A percentile compares a stretch with the other conserved stretches of the same genome.
These are phyloP conservation scores for Gynostemma pentaphyllum DNA, from an alignment of 306 rosid species.

Conservation along the genomic window DNA sequence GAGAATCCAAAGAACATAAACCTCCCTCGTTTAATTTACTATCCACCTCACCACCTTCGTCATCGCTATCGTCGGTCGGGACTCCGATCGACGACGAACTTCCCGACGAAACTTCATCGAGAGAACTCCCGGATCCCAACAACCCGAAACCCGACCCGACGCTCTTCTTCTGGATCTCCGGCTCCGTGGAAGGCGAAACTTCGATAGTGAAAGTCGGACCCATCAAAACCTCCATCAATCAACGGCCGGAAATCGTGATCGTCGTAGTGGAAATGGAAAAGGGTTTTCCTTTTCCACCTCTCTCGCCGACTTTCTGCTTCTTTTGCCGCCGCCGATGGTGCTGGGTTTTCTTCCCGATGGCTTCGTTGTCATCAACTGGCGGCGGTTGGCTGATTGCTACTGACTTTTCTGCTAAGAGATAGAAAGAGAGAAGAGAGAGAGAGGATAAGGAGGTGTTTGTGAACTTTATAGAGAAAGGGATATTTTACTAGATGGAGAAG, in stretches of 20 bases:
- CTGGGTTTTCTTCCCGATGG: not conserved
- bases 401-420: conserved; percentile 1
- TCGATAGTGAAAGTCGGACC: conserved; percentile 9
- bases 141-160: not conserved
- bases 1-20: not conserved
- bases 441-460: not conserved
- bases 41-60: not conserved
- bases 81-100: conserved; percentile 17
- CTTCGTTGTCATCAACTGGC: conserved; percentile 9
- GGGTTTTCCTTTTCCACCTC: not conserved
- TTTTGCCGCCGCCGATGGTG: not conserved
- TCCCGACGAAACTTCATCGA: conserved; percentile 5
- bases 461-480: conserved; percentile 11
- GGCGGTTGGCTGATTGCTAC: conserved; percentile 6
- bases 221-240: conserved; percentile 11
- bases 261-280: not conserved
- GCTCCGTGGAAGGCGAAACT: not conserved
- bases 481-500: not conserved
- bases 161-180: not conserved
- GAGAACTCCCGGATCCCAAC: not conserved
- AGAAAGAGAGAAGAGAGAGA: not conserved
- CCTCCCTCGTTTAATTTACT: conserved; percentile 7
- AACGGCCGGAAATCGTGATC: not conserved
- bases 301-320: not conserved
- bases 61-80: conserved; percentile 9